phyloP scores from a whole-genome alignment of 257 asterid species.

The Ophiorrhiza pumila region DNA sequence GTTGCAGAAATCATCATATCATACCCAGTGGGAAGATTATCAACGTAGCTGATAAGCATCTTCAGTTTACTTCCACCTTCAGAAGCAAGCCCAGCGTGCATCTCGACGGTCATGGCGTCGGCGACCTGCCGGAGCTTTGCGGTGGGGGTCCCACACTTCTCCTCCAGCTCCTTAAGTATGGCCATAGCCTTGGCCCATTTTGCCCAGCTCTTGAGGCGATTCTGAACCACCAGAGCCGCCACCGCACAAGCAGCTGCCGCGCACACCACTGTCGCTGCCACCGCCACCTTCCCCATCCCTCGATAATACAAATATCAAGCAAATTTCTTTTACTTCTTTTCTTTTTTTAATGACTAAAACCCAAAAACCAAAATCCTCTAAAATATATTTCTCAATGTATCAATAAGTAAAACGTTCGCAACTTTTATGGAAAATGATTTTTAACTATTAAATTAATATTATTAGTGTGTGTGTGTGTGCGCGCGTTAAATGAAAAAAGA shows the following conservation, averaged over 20 bases:
- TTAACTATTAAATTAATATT: too few species aligned
- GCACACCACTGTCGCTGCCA: conserved; percentile 54
- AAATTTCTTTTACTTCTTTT: too few species aligned
- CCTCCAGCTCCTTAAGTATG: conserved; percentile 67
- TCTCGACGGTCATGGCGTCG: conserved; percentile 84
- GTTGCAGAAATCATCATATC: not conserved
- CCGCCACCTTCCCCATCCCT: conserved; percentile 67
- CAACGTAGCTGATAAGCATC: conserved; percentile 84
- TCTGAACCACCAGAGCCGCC: conserved; percentile 49
- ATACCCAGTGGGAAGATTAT: conserved; percentile 89
- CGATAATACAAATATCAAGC: not conserved
- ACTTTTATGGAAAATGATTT: not conserved
- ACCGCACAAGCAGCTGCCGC: conserved; percentile 68
- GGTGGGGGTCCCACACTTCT: conserved; percentile 59
- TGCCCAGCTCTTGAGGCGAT: conserved; percentile 53
- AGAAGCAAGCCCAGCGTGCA: conserved; percentile 93
- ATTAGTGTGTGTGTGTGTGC: too few species aligned
- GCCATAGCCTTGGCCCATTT: conserved; percentile 61
- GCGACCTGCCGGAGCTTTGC: conserved; percentile 75
- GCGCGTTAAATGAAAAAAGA: too few species aligned
- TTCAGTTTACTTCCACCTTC: conserved; percentile 86
- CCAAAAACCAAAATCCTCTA: not conserved
- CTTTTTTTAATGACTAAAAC: not conserved
- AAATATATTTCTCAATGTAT: not conserved
- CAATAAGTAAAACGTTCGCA: not conserved